Evolutionary conservation across 179 eudicot species (phyloP).

Genomic region (Camellia oleifera): DNA sequence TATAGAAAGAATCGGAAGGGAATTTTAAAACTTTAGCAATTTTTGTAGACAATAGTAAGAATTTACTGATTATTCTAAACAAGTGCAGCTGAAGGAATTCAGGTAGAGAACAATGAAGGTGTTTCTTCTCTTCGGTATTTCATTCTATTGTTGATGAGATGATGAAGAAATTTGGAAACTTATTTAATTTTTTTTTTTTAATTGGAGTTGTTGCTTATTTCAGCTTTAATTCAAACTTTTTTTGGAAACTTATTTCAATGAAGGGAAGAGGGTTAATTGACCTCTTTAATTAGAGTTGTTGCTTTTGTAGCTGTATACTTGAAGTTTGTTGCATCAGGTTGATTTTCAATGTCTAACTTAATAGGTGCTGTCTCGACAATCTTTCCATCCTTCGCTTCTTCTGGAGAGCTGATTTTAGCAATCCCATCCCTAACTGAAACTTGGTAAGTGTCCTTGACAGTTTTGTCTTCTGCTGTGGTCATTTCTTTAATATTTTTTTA

Average conservation of each 20-base stretch:
- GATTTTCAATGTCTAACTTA: conserved; percentile 1
- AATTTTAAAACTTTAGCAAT: too few species aligned
- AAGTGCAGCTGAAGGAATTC: too few species aligned
- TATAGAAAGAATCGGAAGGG: too few species aligned
- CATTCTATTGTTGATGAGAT: background rate
- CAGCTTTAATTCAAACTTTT: background rate
- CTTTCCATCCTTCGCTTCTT: conserved; percentile 11
- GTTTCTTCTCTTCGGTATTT: too few species aligned
- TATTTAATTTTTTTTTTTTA: background rate
- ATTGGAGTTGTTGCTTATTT: too few species aligned
- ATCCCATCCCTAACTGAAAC: background rate
- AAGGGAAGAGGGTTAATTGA: background rate
- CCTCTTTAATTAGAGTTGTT: conserved; percentile 17
- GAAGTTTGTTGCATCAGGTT: conserved; percentile 6
- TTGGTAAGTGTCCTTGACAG: conserved; percentile 6
- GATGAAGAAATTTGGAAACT: background rate
- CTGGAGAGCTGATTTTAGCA: background rate
- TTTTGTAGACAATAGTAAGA: too few species aligned
- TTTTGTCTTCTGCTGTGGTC: conserved; percentile 3
- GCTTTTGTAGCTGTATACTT: background rate
- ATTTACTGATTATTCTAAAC: too few species aligned
- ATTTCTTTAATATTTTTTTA: conserved; percentile 5
- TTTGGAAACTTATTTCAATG: background rate
- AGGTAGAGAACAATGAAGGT: too few species aligned
- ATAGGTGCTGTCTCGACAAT: background rate